phyloP scores from a whole-genome alignment of 1,139 yeast species.

The Blastobotrys malaysiensis region DNA sequence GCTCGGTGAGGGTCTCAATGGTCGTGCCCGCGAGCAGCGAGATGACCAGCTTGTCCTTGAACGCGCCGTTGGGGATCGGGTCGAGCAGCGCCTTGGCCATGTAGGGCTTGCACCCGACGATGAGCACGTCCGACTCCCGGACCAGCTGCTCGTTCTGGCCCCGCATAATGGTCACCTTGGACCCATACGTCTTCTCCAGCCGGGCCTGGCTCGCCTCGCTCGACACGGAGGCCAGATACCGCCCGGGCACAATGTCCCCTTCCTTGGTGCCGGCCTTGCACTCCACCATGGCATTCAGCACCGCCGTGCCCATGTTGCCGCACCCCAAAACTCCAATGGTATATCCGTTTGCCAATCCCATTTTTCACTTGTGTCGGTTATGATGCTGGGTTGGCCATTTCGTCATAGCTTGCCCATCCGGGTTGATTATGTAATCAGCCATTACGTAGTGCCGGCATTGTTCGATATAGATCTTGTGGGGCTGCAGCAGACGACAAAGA shows the following conservation, averaged over 20 bases:
- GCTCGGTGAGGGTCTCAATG: constrained; percentile 54
- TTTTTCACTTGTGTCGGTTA: constrained; percentile 2
- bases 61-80: constrained; percentile 37
- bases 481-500: background rate
- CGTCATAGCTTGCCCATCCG: background rate
- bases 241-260: constrained; percentile 50
- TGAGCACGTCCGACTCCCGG: constrained; percentile 56
- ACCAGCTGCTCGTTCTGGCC: constrained; percentile 59
- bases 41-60: constrained; percentile 58
- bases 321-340: constrained; percentile 82
- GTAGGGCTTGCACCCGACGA: constrained; percentile 85
- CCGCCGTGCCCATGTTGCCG: constrained; percentile 98
- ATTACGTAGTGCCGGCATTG: background rate
- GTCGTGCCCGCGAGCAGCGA: constrained; percentile 93
- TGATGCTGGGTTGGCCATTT: background rate
- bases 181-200: constrained; percentile 42
- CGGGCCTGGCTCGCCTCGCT: constrained; percentile 47
- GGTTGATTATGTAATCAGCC: background rate
- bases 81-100: constrained; percentile 56
- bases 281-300: constrained; percentile 67
- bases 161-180: constrained; percentile 48
- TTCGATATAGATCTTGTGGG: background rate
- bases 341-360: constrained; percentile 37
- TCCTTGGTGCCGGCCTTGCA: constrained; percentile 30
- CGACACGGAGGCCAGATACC: constrained; percentile 72